Evolutionary conservation across 2,329 filamentous ascomycete species (phyloP), one percentile per base, ranked within the genome.

Genomic region (Davidsoniella australis): DNA sequence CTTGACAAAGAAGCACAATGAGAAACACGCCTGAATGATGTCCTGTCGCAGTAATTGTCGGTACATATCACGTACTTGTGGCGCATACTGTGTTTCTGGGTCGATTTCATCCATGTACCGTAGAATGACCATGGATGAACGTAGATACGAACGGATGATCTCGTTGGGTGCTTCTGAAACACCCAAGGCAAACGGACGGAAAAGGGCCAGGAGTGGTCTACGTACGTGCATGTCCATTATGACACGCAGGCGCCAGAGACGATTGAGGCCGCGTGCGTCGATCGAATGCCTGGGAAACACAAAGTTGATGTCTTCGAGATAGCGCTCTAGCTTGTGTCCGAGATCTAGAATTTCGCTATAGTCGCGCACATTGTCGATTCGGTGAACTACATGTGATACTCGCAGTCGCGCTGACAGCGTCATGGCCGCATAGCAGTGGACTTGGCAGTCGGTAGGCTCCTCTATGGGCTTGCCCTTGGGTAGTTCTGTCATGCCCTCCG

Each of bases 51-150:
- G 58, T 9, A 73, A 62, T 45, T 73, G 64, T 51, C 73, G 65
- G 49, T 73, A 72, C 64, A 75, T 70, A 51, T 72, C 68, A 55
- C 65, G 65, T 20, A 72, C 63, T 40, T 69, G 66, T 39, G 64
- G 60, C 47, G 69, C 75, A 43, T 68, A 66, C 2, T 67, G 62
- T 4, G 66, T 61, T 20, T 61, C 57, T 0, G 70, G 67, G 51
- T 75, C 71, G 5, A 75, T 58, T 53, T 75, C 71, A 53, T 75
- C 71, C 41, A 75, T 61, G 51, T 73, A 75, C 12, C 67, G 70
- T 44, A 75, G 61, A n/a, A 76, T 66, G 14, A 70, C 65, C 65
- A 75, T 73, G 2, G 69, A 74, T 0, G 71, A 75, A 45, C 69
- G 65, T 36, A 76, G 59, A 53, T 75, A 76, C 4, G 68, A 64